These are phyloP conservation scores for Circinella umbellata DNA, from an alignment of 371 early-diverging fungal genomes.

Conservation along the genomic window DNA sequence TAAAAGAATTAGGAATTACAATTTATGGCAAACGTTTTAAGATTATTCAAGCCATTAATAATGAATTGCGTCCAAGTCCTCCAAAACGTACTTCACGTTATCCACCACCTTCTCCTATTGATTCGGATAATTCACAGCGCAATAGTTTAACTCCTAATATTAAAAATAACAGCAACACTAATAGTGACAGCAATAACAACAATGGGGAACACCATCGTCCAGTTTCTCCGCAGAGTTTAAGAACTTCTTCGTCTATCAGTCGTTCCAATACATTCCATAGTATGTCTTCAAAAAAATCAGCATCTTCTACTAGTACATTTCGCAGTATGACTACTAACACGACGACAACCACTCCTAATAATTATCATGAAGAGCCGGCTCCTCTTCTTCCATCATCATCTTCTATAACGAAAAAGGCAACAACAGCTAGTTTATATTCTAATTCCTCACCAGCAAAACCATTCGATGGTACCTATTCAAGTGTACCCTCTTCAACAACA, in stretches of 20 bases:
- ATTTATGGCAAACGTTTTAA: slow-evolving; percentile 76
- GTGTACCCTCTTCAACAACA: slow-evolving; percentile 2
- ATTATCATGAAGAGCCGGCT: slow-evolving; percentile 1
- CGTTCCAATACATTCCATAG: slow-evolving; percentile 53
- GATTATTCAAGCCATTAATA: slow-evolving; percentile 69
- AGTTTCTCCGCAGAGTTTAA: slow-evolving; percentile 41
- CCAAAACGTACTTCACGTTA: slow-evolving; percentile 9
- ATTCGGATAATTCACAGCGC: slow-evolving; percentile 27
- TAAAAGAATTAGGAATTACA: slow-evolving; percentile 73
- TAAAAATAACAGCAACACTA: neutral
- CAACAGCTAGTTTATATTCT: slow-evolving; percentile 8
- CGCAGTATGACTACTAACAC: slow-evolving; percentile 19
- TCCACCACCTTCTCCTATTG: slow-evolving; percentile 26
- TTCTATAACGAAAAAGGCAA: neutral
- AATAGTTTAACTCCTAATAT: slow-evolving; percentile 19
- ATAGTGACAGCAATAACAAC: no score
- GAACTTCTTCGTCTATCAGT: slow-evolving; percentile 32
- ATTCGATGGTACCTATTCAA: slow-evolving; percentile 12
- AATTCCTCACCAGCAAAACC: slow-evolving; percentile 10
- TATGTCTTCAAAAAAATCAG: slow-evolving; percentile 39
- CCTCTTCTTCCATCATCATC: slow-evolving; percentile 1
- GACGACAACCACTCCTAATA: slow-evolving; percentile 12
- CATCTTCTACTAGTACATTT: slow-evolving; percentile 19
- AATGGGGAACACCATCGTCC: slow-evolving; percentile 25
- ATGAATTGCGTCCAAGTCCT: slow-evolving; percentile 27